Percentiles rank a stretch among this genome's conserved stretches.
phyloP scores from a whole-genome alignment of 345 rosid species.

The Eucalyptus erythrocorys region DNA sequence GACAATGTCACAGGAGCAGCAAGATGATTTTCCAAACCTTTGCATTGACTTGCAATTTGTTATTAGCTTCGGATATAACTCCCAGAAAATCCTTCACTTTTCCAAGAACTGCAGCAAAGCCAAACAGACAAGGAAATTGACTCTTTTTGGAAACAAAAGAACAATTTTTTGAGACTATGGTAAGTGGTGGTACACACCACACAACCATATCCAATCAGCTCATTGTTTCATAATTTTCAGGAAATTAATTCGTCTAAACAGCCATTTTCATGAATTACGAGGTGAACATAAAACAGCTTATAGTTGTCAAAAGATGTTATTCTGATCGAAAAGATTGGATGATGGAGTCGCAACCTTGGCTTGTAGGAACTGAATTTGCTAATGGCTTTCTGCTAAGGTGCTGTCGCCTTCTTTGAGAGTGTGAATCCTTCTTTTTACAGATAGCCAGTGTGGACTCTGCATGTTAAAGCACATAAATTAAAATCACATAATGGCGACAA shows the following conservation, averaged over 20 bases:
- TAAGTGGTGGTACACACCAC: neutral
- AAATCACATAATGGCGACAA: neutral
- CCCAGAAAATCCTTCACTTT: conserved; percentile 66
- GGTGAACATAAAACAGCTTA: neutral
- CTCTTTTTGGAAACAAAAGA: neutral
- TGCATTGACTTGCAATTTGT: conserved; percentile 41
- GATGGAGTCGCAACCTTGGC: conserved; percentile 27
- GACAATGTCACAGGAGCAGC: neutral
- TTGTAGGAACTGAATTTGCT: conserved; percentile 27
- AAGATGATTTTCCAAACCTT: conserved; percentile 15
- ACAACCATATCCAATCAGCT: neutral
- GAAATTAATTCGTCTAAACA: neutral
- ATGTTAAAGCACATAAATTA: neutral
- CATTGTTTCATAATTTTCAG: neutral
- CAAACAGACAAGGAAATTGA: neutral
- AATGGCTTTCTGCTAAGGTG: conserved; percentile 18
- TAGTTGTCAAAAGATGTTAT: neutral
- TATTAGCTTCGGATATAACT: conserved; percentile 61
- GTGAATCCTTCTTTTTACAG: conserved; percentile 1
- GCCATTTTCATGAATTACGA: neutral
- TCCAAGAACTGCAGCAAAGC: conserved; percentile 38
- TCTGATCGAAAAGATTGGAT: neutral
- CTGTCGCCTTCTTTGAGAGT: neutral
- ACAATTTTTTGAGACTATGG: neutral
- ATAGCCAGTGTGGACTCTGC: conserved; percentile 40